Percentiles rank a stretch among this genome's conserved stretches.
Evolutionary conservation across 2,329 filamentous ascomycete species (phyloP).

Genomic region (Aureobasidium leucospermi): DNA sequence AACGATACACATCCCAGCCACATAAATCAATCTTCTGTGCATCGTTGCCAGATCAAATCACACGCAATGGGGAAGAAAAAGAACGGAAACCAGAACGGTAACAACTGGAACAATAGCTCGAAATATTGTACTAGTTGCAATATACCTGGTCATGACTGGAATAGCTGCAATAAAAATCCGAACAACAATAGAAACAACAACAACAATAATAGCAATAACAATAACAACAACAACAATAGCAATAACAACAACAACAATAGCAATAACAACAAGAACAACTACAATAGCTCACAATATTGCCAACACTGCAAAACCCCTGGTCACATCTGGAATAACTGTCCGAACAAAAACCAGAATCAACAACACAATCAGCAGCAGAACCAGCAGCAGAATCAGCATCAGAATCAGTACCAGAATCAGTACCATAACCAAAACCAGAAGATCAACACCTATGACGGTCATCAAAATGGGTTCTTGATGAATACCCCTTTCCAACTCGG

Average conservation of each 20-base stretch:
- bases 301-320: background rate
- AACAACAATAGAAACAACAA: background rate
- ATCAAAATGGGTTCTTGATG: background rate
- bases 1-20: background rate
- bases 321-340: background rate
- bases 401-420: background rate
- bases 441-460: background rate
- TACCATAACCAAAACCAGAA: background rate
- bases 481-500: background rate
- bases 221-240: background rate
- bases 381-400: background rate
- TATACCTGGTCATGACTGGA: background rate
- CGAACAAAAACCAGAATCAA: background rate
- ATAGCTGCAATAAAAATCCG: too few relatives aligned
- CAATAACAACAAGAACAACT: background rate
- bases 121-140: background rate
- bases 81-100: background rate
- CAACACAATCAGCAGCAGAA: background rate
- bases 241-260: background rate
- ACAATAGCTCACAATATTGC: background rate
- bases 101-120: background rate
- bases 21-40: background rate
- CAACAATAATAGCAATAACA: background rate
- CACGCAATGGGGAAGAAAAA: background rate
- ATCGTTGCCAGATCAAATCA: background rate